A percentile compares a stretch with the other conserved stretches of the same genome.
Conservation (phyloP, 2,329 filamentous ascomycete species). For the Lasiodiplodia sp. region DNA sequence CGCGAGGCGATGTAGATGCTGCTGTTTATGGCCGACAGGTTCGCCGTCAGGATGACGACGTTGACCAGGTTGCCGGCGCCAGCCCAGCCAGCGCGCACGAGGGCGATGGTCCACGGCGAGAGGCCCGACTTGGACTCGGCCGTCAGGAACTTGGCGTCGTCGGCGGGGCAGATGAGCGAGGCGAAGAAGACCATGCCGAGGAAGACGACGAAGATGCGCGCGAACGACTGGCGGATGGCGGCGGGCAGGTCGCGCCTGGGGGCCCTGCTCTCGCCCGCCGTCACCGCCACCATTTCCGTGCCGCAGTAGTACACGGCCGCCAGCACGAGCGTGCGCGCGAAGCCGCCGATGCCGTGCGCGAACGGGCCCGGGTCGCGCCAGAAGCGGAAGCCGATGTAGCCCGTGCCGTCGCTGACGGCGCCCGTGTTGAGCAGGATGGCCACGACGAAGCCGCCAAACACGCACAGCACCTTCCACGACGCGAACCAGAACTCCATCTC, state of each 20-base stretch:
- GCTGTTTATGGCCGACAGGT: constrained; percentile 65
- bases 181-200: constrained; percentile 62
- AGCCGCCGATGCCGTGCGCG: constrained; percentile 50
- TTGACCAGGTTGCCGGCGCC: constrained; percentile 77
- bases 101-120: constrained; percentile 67
- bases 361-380: constrained; percentile 51
- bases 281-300: constrained; percentile 46
- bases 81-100: constrained; percentile 69
- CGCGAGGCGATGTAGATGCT: constrained; percentile 80
- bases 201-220: constrained; percentile 64
- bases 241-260: constrained; percentile 58
- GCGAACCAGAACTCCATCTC: constrained; percentile 59
- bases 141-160: constrained; percentile 59
- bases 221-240: constrained; percentile 61
- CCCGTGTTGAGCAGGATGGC: constrained; percentile 38
- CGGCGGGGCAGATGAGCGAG: constrained; percentile 65
- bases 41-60: constrained; percentile 71
- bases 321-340: constrained; percentile 53
- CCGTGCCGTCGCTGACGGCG: constrained; percentile 39
- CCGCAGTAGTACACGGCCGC: constrained; percentile 50
- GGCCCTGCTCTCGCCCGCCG: constrained; percentile 44
- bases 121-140: constrained; percentile 45
- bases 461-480: constrained; percentile 38
- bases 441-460: constrained; percentile 52
- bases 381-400: constrained; percentile 46